Base-by-base conservation (phyloP, 2,329 filamentous ascomycete species). In the Monosporascus sp. region DNA sequence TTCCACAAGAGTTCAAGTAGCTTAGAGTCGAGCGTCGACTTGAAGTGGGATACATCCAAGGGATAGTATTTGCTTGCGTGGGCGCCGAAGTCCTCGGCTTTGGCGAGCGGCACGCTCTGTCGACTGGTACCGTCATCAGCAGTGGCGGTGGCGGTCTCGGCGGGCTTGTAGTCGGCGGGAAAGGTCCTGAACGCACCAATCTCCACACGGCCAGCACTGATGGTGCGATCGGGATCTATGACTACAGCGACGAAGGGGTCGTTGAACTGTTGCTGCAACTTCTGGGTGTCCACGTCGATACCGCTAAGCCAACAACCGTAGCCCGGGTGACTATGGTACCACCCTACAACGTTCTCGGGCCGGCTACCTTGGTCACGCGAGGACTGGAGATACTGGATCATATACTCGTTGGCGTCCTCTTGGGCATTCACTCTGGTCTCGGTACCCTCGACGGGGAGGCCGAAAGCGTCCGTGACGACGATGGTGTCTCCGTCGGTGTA, bases 251-350 rank as follows among this genome's bases (percentile, higher is more conserved):
- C 83, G 72, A 97, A 97, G 2, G 94, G 94, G 64, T 97, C 94
- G 53, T 86, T 84, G 71, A 86, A 93, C 59, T 80, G 76, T 74
- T 99, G 94, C 73, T 97, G 91, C 65, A 87, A 85, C 60, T 82
- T 79, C 71, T 99, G 88, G 3, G 94, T 99, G 51, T 80, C 80
- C 50, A 99, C 94, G 69, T 99, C 94, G 71, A 99, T 97, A 54
- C 94, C 94, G 38, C 87, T 92, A 26, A 99, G 81, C 94, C 94
- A 99, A 24, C 94, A 99, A 45, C 94, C 94, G 70, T 99, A 99
- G 26, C 94, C 94, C 0, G 94, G 94, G 69, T 99, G 94, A 62
- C 87, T 93, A 73, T 99, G 94, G 72, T 99, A 99, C 94, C 94
- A 99, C 18, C 94, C 94, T 17, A 99, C 88, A 0, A 90, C 89